Base-by-base conservation (phyloP, 2,329 filamentous ascomycete genomes). In the Neophaeococcomyces mojaviensis region DNA sequence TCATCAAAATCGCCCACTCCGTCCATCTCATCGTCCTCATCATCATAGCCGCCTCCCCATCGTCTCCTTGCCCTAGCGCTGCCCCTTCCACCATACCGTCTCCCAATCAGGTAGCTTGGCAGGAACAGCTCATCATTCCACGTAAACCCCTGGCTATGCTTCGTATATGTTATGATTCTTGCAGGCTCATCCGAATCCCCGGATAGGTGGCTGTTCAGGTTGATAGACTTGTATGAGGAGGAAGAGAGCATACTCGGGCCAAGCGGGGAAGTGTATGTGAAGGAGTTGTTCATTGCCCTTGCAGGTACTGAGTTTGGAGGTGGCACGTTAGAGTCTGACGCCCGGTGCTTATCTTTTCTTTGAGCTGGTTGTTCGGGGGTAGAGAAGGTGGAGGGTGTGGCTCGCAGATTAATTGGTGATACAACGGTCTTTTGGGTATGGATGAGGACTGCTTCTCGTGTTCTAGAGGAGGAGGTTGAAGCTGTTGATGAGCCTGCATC, bases 91-190 rank as follows among this genome's bases (percentile, higher is more conserved):
- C n/a, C n/a, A 38, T 57, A 58, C 3, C 55, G 49, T 18, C 47
- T 37, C 18, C 55, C 53, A 12, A 58, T 41, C 47, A 57, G 42
- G 39, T 58, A 58, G 36, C 53, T 55, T 9, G 55, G 55, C 34
- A 57, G 46, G 38, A 58, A 58, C n/a, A 58, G 31, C 42, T 58
- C 56, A 31, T 58, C 56, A 26, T 58, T 58, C 56, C 56, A 58
- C 4, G 52, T 57, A 33, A 58, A 58, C 19, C 56, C 56, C 48
- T 58, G 56, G 40, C 52, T 52, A 39, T 53, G 45, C 30, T 56
- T 56, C 20, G 56, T 57, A 47, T 56, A 57, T 4, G 51, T 54
- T 26, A 58, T 57, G 39, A 58, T 32, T 28, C 55, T 42, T 26
- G 54, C 53, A 42, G 56, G 56, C 28, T 58, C 53, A 35, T 55